Conservation (phyloP, 179 eudicot species). For the Patellifolia procumbens region DNA sequence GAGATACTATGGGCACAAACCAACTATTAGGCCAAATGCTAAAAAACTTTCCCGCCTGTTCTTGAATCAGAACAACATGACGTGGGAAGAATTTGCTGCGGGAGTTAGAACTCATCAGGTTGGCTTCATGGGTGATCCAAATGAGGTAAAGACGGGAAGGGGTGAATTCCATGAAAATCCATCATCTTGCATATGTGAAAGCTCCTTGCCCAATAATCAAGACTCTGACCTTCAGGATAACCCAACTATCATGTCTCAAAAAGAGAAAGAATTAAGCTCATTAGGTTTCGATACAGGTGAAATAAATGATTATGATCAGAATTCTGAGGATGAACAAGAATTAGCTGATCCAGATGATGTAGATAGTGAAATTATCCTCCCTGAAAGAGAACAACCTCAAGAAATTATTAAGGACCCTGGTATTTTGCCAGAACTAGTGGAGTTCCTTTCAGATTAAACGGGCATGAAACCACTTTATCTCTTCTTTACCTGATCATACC, state of each 20-base stretch:
- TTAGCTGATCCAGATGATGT: slow-evolving; percentile 35
- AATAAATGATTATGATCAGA: slow-evolving; percentile 33
- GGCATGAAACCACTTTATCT: neutral
- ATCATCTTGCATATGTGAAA: slow-evolving; percentile 68
- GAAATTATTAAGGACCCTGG: slow-evolving; percentile 21
- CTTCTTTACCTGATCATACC: neutral
- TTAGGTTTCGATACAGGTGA: slow-evolving; percentile 28
- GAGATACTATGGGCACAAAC: slow-evolving; percentile 89
- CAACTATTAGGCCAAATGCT: slow-evolving; percentile 86
- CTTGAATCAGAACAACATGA: slow-evolving; percentile 50
- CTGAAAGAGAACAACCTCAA: slow-evolving; percentile 19
- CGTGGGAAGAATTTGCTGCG: slow-evolving; percentile 60
- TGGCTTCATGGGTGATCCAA: slow-evolving; percentile 88
- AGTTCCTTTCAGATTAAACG: slow-evolving; percentile 41
- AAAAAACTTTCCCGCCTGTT: slow-evolving; percentile 57
- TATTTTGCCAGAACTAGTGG: slow-evolving; percentile 41
- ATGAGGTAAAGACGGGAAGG: slow-evolving; percentile 56
- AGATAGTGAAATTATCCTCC: slow-evolving; percentile 29
- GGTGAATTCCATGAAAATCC: slow-evolving; percentile 88
- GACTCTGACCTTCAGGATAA: slow-evolving; percentile 15
- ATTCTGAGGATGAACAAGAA: slow-evolving; percentile 44
- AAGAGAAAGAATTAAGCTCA: slow-evolving; percentile 17
- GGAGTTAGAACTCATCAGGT: slow-evolving; percentile 52
- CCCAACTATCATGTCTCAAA: slow-evolving; percentile 8
- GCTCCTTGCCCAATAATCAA: slow-evolving; percentile 21